Percentiles rank a stretch among this genome's conserved stretches.
phyloP scores from a whole-genome alignment of 1,284 basidiomycete genomes.

The Tilletiopsis washingtonensis region DNA sequence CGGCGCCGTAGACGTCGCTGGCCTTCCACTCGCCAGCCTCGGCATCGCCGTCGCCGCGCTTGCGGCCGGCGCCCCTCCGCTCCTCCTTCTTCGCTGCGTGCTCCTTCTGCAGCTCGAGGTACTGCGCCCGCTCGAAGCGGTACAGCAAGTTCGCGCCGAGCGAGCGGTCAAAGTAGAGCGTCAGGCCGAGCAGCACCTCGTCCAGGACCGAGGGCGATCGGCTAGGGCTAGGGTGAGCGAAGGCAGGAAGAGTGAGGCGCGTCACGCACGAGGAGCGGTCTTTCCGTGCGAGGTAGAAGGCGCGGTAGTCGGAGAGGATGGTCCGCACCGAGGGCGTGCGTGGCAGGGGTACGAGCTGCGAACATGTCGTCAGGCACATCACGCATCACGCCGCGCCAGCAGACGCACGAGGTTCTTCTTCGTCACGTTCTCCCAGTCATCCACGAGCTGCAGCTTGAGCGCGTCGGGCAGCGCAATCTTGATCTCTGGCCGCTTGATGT shows the following conservation, averaged over 20 bases:
- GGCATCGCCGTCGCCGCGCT: conserved; percentile 11
- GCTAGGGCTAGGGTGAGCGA: conserved; percentile 5
- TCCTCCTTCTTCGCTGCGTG: conserved; percentile 52
- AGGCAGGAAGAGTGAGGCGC: conserved; percentile 1
- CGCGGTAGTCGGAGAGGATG: conserved; percentile 66
- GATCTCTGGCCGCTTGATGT: conserved; percentile 72
- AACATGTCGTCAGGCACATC: not conserved
- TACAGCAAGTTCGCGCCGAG: conserved; percentile 87
- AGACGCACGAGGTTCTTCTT: conserved; percentile 61
- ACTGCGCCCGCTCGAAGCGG: conserved; percentile 86
- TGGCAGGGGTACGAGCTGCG: conserved; percentile 74
- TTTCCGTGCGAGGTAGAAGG: conserved; percentile 14
- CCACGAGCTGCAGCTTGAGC: conserved; percentile 81
- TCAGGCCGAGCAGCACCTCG: conserved; percentile 80
- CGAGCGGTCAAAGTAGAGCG: conserved; percentile 85
- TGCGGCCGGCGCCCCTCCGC: conserved; percentile 53
- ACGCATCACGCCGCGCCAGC: not conserved
- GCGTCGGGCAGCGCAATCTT: conserved; percentile 80
- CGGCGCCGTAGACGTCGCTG: conserved; percentile 85
- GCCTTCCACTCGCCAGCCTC: conserved; percentile 58
- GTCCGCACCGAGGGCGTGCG: conserved; percentile 71
- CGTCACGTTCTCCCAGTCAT: conserved; percentile 96
- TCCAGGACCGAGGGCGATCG: conserved; percentile 56
- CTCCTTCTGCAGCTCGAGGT: conserved; percentile 68
- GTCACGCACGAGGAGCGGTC: not conserved